Evolutionary conservation across 441 rosid genomes (phyloP).

Genomic region (Erodium chrysanthum): DNA sequence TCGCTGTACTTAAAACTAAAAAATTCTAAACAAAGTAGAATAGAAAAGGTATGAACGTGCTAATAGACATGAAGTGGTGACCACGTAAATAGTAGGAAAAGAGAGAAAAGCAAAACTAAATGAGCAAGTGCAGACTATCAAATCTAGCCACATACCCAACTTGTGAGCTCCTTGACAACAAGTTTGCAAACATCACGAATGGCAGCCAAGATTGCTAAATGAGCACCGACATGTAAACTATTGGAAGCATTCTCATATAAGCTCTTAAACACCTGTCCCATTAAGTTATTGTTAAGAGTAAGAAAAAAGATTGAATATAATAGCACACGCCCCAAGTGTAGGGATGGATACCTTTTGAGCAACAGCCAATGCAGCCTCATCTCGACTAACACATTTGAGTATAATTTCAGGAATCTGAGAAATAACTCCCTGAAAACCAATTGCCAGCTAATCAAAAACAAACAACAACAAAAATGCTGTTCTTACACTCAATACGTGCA

Average conservation of each 20-base stretch:
- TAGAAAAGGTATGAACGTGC: background rate
- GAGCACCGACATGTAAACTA: constrained; percentile 61
- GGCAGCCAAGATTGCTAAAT: constrained; percentile 80
- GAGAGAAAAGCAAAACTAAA: background rate
- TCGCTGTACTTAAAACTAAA: background rate
- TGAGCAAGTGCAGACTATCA: background rate
- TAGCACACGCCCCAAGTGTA: background rate
- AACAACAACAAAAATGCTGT: background rate
- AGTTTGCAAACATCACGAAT: constrained; percentile 96
- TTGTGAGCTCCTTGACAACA: constrained; percentile 93
- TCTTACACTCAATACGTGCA: background rate
- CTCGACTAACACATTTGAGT: constrained; percentile 88
- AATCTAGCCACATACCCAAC: constrained; percentile 61
- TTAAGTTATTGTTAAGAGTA: constrained; percentile 9
- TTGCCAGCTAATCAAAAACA: background rate
- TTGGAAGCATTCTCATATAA: constrained; percentile 82
- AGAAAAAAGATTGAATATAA: background rate
- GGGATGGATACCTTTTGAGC: constrained; percentile 62
- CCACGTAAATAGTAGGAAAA: background rate
- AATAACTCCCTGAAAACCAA: constrained; percentile 50
- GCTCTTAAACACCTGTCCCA: constrained; percentile 73
- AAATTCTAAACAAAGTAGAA: background rate
- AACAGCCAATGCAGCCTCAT: constrained; percentile 95
- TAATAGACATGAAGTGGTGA: background rate
- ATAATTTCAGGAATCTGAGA: constrained; percentile 95